A percentile compares a stretch with the other conserved stretches of the same genome.
Evolutionary conservation across 2,329 filamentous ascomycete genomes (phyloP).

Genomic region (Pseudogymnoascus pannorum): DNA sequence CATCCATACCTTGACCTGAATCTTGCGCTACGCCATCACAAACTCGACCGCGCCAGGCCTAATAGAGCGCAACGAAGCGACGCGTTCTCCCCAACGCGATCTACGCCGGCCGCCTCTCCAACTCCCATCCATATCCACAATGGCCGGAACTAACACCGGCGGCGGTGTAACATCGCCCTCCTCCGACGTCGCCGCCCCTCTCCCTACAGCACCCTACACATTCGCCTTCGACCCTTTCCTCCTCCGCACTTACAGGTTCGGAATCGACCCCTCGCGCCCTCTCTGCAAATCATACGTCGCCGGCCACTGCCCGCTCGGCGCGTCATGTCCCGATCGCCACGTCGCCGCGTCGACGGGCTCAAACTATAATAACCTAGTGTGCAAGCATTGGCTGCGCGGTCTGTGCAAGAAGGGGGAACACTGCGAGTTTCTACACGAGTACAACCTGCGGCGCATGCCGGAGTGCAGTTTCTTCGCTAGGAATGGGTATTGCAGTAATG

Average conservation of each 20-base stretch:
- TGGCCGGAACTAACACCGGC: neutral
- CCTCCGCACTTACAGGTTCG: conserved; percentile 74
- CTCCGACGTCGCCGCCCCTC: conserved; percentile 26
- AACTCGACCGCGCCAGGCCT: neutral
- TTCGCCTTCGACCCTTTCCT: conserved; percentile 87
- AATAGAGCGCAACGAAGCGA: neutral
- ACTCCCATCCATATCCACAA: neutral
- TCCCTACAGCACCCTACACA: conserved; percentile 51
- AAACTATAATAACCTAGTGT: conserved; percentile 76
- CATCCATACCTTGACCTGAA: neutral
- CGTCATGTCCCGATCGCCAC: conserved; percentile 81
- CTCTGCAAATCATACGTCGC: conserved; percentile 80
- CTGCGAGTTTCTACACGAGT: conserved; percentile 98
- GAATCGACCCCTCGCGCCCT: conserved; percentile 69
- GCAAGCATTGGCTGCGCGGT: conserved; percentile 97
- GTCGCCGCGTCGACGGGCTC: conserved; percentile 32
- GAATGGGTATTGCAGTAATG: conserved; percentile 92
- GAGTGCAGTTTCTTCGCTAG: conserved; percentile 95
- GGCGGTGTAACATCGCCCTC: conserved; percentile 2
- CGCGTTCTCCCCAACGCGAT: neutral
- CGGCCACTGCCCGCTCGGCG: conserved; percentile 80
- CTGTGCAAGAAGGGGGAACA: conserved; percentile 95
- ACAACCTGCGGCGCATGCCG: conserved; percentile 96
- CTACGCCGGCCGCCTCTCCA: neutral
- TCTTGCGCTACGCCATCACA: neutral